These are phyloP conservation scores for Triangularia setosa DNA, from an alignment of 2,329 filamentous ascomycete species.

Conservation along the genomic window DNA sequence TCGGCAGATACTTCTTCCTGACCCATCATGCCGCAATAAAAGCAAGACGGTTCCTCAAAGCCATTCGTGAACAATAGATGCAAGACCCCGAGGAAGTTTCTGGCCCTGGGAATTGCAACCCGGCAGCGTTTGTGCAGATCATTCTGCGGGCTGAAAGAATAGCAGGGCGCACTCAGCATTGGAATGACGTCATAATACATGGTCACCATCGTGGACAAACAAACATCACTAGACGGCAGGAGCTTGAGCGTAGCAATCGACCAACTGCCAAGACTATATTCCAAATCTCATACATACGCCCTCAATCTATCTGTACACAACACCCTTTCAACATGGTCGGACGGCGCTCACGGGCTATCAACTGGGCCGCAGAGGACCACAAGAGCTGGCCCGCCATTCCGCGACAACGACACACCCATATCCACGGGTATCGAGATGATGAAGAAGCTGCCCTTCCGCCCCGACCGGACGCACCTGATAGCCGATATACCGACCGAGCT, in stretches of 20 bases:
- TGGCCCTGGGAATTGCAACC: too few species aligned
- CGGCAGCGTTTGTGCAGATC: too few species aligned
- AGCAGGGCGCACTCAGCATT: neutral
- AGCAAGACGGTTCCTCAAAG: too few species aligned
- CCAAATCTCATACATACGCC: neutral
- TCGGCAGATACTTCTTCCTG: too few species aligned
- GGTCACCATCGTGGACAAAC: neutral
- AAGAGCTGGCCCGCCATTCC: slow-evolving; percentile 1
- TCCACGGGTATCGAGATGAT: neutral
- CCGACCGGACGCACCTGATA: neutral
- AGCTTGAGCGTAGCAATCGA: neutral
- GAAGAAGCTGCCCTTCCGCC: slow-evolving; percentile 1
- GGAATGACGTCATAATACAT: neutral
- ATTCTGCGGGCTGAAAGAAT: too few species aligned
- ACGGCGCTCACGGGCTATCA: neutral
- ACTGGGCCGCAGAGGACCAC: neutral
- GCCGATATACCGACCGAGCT: neutral
- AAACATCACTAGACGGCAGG: neutral
- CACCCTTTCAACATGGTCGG: neutral
- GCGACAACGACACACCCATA: neutral
- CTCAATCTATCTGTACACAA: neutral
- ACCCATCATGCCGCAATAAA: too few species aligned
- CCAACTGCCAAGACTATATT: neutral
- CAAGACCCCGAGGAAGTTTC: too few species aligned
- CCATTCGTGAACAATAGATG: too few species aligned